A percentile compares a stretch with the other conserved stretches of the same genome.
Conservation (phyloP, 352 stramenopile genomes). For the Globisporangium lucens region DNA sequence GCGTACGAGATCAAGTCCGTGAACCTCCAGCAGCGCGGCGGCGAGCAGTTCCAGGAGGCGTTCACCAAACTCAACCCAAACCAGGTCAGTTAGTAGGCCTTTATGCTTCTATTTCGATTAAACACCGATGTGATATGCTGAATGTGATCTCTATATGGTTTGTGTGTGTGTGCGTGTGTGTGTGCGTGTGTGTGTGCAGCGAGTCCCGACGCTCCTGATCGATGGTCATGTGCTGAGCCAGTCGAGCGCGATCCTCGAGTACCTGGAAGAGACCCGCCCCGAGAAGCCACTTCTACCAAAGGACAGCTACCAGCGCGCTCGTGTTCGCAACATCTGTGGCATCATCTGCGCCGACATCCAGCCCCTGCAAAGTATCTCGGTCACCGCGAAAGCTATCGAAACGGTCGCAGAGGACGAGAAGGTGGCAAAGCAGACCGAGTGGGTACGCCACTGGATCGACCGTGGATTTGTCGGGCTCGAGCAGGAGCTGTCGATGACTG, state of each 20-base stretch:
- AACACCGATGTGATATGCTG: neutral
- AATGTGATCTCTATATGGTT: no score
- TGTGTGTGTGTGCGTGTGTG: no score
- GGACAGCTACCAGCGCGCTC: constrained; percentile 61
- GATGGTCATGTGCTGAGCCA: constrained; percentile 71
- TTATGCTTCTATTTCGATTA: no score
- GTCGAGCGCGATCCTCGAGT: constrained; percentile 92
- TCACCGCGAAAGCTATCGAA: constrained; percentile 54
- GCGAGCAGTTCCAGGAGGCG: constrained; percentile 50
- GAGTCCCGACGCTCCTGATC: constrained; percentile 80
- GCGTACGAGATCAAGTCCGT: constrained; percentile 76
- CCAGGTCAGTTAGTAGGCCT: constrained; percentile 27
- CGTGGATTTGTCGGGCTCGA: constrained; percentile 86
- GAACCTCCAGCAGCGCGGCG: constrained; percentile 55
- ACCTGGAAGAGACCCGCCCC: constrained; percentile 86
- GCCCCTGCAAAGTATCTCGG: constrained; percentile 86
- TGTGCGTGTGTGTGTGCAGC: constrained; percentile 21
- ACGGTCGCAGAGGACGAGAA: constrained; percentile 51
- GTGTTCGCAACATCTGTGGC: constrained; percentile 85
- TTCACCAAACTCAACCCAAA: constrained; percentile 68
- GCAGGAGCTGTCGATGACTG: constrained; percentile 46
- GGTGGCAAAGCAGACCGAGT: constrained; percentile 41
- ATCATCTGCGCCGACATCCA: constrained; percentile 91
- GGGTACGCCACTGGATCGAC: constrained; percentile 69
- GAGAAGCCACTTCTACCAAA: constrained; percentile 65